phyloP scores from a whole-genome alignment of 1,139 yeast genomes.

The Yamadazyma membranifaciens region DNA sequence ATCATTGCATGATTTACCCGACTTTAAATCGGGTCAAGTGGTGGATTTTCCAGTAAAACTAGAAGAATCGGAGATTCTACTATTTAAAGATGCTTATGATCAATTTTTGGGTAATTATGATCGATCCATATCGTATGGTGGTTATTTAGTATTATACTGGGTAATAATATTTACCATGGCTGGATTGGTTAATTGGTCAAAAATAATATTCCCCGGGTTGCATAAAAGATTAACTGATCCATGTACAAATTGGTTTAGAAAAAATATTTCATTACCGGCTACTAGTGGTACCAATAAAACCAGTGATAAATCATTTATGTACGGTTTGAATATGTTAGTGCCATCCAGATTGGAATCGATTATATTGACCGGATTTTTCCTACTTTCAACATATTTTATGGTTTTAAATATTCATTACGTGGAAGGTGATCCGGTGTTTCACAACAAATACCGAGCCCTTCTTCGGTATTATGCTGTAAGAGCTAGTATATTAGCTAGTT shows the following conservation, averaged over 20 bases:
- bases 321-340: constrained; percentile 36
- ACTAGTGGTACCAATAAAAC: constrained; percentile 25
- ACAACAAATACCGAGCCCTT: constrained; percentile 12
- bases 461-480: constrained; percentile 50
- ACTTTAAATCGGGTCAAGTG: constrained; percentile 20
- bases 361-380: constrained; percentile 45
- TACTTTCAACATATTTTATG: constrained; percentile 41
- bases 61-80: constrained; percentile 18
- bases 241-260: constrained; percentile 25
- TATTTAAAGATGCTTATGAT: constrained; percentile 27
- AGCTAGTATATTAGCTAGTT: constrained; percentile 55
- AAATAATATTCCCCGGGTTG: constrained; percentile 23
- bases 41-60: constrained; percentile 27
- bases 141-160: constrained; percentile 32
- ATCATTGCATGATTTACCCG: constrained; percentile 19
- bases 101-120: constrained; percentile 43
- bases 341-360: constrained; percentile 68
- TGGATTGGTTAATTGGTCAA: constrained; percentile 33
- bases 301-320: constrained; percentile 23
- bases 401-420: constrained; percentile 20
- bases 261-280: constrained; percentile 28
- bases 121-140: constrained; percentile 34
- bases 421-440: constrained; percentile 31
- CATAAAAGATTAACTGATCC: constrained; percentile 22
- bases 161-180: constrained; percentile 23